A percentile compares a stretch with the other conserved stretches of the same genome.
phyloP scores from a whole-genome alignment of 768 basidiomycete genomes.

The Fistulinella prunicolor region DNA sequence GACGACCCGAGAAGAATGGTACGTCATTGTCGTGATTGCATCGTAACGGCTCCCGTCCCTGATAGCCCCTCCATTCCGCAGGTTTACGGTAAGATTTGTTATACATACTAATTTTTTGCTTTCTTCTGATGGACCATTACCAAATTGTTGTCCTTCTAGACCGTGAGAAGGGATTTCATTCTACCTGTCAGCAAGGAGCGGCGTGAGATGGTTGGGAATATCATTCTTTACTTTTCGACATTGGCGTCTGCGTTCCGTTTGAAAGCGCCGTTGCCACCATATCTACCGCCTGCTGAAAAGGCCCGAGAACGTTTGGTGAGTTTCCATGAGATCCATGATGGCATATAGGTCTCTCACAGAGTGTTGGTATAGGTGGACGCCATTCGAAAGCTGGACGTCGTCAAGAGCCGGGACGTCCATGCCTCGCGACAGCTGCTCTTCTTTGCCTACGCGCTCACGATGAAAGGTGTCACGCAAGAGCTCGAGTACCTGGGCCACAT shows the following conservation, averaged over 20 bases:
- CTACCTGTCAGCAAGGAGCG: constrained; percentile 86
- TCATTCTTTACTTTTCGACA: constrained; percentile 84
- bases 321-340: too few relatives aligned
- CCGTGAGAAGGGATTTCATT: constrained; percentile 83
- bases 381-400: constrained; percentile 81
- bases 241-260: constrained; percentile 76
- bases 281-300: constrained; percentile 89
- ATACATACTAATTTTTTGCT: too few relatives aligned
- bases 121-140: constrained; percentile 4
- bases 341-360: too few relatives aligned
- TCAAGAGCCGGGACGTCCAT: constrained; percentile 77
- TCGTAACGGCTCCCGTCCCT: background rate
- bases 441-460: constrained; percentile 90
- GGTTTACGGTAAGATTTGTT: constrained; percentile 71
- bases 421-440: constrained; percentile 85
- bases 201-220: constrained; percentile 92
- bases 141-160: constrained; percentile 38
- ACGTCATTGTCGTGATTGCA: constrained; percentile 17
- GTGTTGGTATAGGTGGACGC: constrained; percentile 81
- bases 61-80: constrained; percentile 21
- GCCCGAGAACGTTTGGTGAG: constrained; percentile 75
- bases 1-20: constrained; percentile 96
- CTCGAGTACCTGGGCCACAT: constrained; percentile 78
- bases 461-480: constrained; percentile 92
- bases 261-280: constrained; percentile 93